Conservation (phyloP, 345 rosid genomes). For the Gossypium thurberi region DNA sequence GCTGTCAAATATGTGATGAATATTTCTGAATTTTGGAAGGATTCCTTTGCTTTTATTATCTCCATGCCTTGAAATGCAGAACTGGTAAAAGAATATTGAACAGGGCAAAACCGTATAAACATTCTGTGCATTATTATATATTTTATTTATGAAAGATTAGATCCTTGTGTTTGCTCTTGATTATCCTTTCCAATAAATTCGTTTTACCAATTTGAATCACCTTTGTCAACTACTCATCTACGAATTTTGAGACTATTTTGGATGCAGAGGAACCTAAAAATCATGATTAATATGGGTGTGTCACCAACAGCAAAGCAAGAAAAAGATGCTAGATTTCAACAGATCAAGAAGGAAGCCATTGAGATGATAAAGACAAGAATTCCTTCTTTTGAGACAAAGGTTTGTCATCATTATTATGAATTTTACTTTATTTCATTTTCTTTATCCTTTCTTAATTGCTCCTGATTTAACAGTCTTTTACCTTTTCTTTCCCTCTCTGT, state of each 20-base stretch:
- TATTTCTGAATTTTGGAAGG: not conserved
- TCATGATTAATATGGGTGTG: constrained; percentile 61
- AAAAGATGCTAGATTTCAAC: constrained; percentile 77
- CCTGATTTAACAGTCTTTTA: not conserved
- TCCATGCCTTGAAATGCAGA: not conserved
- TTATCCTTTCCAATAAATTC: not conserved
- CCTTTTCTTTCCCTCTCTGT: not conserved
- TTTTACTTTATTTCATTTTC: constrained; percentile 5
- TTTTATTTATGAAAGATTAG: not conserved
- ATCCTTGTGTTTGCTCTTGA: not conserved
- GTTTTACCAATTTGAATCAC: not conserved
- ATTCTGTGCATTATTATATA: not conserved
- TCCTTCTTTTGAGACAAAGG: constrained; percentile 63
- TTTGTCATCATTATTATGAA: constrained; percentile 11
- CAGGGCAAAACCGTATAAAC: not conserved
- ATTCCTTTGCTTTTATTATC: not conserved
- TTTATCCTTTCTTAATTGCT: not conserved
- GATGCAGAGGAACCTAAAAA: constrained; percentile 77
- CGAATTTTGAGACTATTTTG: constrained; percentile 13
- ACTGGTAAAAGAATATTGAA: not conserved
- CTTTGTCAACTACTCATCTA: not conserved
- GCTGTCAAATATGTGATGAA: not conserved
- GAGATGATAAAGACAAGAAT: constrained; percentile 60
- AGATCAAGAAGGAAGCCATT: constrained; percentile 66
- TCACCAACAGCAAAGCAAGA: constrained; percentile 55